Evolutionary conservation across 192 early-diverging fungal genomes (phyloP), one percentile per base, ranked within the genome.

Genomic region (Linnemannia zychae): DNA sequence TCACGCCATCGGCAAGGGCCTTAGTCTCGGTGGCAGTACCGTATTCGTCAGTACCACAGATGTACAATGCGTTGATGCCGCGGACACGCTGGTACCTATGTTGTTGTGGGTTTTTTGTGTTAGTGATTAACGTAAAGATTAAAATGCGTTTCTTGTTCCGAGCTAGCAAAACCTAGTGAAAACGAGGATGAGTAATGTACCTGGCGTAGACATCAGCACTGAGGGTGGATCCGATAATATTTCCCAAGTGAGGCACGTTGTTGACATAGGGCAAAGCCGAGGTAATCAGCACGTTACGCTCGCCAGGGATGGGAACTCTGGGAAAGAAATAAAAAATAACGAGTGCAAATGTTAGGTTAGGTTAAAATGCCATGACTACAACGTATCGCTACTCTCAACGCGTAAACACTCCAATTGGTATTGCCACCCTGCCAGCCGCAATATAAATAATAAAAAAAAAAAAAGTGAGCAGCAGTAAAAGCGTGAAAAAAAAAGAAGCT

Each of bases 1-100:
- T 90, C 17, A 97, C 88, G 5, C 95, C 95, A 80, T 99, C 99
- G 68, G 97, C 94, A 17, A 99, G 82, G 4, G 99, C 99, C 88
- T 99, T 99, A 13, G 98, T 99, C 90, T 99, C 99, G 16, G 99
- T 99, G 5, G 99, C 96, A 22, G 99, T 99, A 46, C 99, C 99
- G 88, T 99, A 99, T 90, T 99, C 99, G 89, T 99, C 99, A 3
- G 99, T 99, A 77, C 99, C 99, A 90, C 96, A 96, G 75, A 99
- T 93, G 79, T 93, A 98, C 22, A 99, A 84, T 6, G 96, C 96
- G 87, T 99, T 99, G 87, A 95, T 92, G 31, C 94, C 95, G 67
- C 98, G 95, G 38, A 93, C 80, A 67, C 99, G 97, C 60, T 94
- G 95, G 91, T 95, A 99, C 84, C 95, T 94, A 36, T 74, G 18